Percentiles rank a stretch among this genome's conserved stretches.
phyloP scores from a whole-genome alignment of 768 basidiomycete species.

The Suillus plorans region DNA sequence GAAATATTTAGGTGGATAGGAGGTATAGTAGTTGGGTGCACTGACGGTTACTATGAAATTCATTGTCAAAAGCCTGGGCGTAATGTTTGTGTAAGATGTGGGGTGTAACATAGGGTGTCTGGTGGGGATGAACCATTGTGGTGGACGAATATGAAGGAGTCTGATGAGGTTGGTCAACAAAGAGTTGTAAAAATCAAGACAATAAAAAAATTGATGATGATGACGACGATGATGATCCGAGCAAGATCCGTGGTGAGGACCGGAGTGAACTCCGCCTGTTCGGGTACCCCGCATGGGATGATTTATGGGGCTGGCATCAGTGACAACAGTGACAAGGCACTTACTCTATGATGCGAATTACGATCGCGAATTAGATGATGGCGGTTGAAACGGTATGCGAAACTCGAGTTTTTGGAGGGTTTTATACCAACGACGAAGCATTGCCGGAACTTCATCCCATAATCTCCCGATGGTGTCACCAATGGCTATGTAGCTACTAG shows the following conservation, averaged over 20 bases:
- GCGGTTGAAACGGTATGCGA: constrained; percentile 4
- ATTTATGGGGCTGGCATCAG: not conserved
- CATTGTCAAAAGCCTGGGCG: constrained; percentile 70
- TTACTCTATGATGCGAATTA: constrained; percentile 18
- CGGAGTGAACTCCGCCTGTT: not conserved
- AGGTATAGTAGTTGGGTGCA: constrained; percentile 12
- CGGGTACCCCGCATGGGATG: not conserved
- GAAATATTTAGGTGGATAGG: constrained; percentile 12
- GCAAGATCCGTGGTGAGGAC: constrained; percentile 5
- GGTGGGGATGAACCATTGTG: constrained; percentile 64
- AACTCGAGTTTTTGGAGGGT: not conserved
- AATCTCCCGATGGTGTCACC: constrained; percentile 26
- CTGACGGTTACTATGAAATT: constrained; percentile 59
- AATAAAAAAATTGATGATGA: constrained; percentile 16
- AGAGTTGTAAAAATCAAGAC: constrained; percentile 14
- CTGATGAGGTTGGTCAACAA: constrained; percentile 9
- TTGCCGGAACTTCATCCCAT: constrained; percentile 28
- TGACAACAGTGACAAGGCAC: constrained; percentile 5
- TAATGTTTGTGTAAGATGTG: constrained; percentile 89
- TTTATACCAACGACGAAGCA: constrained; percentile 30
- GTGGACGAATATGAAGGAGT: constrained; percentile 20
- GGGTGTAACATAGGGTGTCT: constrained; percentile 84
- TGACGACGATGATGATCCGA: constrained; percentile 3
- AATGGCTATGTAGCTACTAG: too few species aligned
- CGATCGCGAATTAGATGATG: constrained; percentile 7